Evolutionary conservation across 345 rosid genomes (phyloP), one percentile per base, ranked within the genome.

Genomic region (Hypericum perforatum): DNA sequence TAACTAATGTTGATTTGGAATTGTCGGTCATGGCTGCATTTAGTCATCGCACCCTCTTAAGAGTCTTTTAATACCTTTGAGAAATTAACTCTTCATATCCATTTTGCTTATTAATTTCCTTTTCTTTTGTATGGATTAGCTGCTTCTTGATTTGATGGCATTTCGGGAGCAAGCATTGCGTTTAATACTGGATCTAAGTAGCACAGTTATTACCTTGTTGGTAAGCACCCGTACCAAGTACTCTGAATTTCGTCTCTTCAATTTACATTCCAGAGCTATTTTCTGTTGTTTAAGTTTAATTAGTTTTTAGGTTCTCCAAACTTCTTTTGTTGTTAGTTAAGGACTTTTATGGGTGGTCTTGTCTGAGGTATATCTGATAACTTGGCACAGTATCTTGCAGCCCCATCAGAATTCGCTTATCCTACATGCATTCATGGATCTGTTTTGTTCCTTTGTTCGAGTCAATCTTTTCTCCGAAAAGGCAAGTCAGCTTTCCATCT

Each of bases 321-420:
- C 50, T 32, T 46, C 22, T 32, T 46, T 12, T 37, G 11, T 7
- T 57, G 46, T 58, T 66, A 59, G 68, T 42, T 64, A 57, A 52
- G 55, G 52, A 63, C 16, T 40, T 58, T 42, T 29, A 55, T 59
- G 45, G 22, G 36, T 39, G n/a, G 41, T 51, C 43, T 60, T 57
- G 56, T 43, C 66, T 64, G 63, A 73, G 67, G 67, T 65, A 77
- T 74, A 70, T 70, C 82, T 74, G 60, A 68, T 84, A 76, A 90
- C 82, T 64, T 69, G 66, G 69, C 71, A 75, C 74, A 65, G 78
- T 68, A 61, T 79, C 77, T 82, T 84, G 89, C 98, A 92, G 98
- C 97, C 97, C 50, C 95, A 89, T 77, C 98, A 92, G 76, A 92
- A 92, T 75, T 92, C 97, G 9, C 95, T 92, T 57, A 88, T 92